Evolutionary conservation across 2,329 filamentous ascomycete genomes (phyloP).

Genomic region (Cordyceps sp.): DNA sequence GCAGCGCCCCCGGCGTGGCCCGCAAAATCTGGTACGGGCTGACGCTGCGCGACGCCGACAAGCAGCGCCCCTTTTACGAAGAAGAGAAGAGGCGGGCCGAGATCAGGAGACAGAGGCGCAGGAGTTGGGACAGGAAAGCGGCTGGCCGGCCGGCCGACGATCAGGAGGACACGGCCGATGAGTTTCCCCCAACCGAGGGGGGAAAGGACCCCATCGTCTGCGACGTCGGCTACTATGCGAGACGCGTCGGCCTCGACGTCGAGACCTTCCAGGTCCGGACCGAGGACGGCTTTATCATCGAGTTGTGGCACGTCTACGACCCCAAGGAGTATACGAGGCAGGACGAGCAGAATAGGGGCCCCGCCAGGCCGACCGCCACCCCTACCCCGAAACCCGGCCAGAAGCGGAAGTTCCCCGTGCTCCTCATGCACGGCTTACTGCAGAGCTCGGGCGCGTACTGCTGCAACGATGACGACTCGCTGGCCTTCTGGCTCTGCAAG

Average conservation of each 20-base stretch:
- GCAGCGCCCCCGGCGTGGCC: slow-evolving; percentile 39
- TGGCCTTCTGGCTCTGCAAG: slow-evolving; percentile 87
- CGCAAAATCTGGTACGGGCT: slow-evolving; percentile 32
- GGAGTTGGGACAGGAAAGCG: slow-evolving; percentile 40
- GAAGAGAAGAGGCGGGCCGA: slow-evolving; percentile 50
- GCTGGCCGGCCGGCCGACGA: slow-evolving; percentile 21
- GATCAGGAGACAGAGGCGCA: slow-evolving; percentile 38
- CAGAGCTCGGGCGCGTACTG: slow-evolving; percentile 84
- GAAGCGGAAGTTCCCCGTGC: slow-evolving; percentile 58
- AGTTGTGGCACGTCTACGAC: slow-evolving; percentile 79
- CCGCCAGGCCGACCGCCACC: slow-evolving; percentile 5
- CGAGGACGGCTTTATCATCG: slow-evolving; percentile 83
- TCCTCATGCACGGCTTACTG: slow-evolving; percentile 76
- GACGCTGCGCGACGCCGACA: slow-evolving; percentile 42
- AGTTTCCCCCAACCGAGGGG: slow-evolving; percentile 62
- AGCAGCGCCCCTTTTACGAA: slow-evolving; percentile 48
- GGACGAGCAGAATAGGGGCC: slow-evolving; percentile 25
- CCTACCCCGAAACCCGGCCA: slow-evolving; percentile 8
- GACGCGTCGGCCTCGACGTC: slow-evolving; percentile 71
- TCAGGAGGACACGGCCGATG: slow-evolving; percentile 26
- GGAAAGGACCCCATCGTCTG: slow-evolving; percentile 64
- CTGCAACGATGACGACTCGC: slow-evolving; percentile 72
- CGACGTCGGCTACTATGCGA: slow-evolving; percentile 73
- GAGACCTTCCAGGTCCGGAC: slow-evolving; percentile 77
- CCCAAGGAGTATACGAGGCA: slow-evolving; percentile 52